Conservation (phyloP, 179 eudicot species). For the Gypsophila paniculata region DNA sequence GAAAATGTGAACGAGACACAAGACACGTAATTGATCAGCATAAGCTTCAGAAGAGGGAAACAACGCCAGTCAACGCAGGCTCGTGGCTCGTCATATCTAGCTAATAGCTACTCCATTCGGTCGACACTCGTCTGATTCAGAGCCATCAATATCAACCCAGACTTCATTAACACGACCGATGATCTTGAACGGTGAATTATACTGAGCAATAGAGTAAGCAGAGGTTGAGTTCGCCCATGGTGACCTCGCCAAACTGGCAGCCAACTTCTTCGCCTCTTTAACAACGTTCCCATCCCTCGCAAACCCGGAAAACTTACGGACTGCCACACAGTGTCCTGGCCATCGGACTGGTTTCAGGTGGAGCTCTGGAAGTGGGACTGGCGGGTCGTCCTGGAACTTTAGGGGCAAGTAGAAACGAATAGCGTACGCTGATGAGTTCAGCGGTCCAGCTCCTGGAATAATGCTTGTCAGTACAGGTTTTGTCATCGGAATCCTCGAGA, state of each 20-base stretch:
- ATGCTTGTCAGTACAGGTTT: slow-evolving; percentile 69
- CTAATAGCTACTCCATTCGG: slow-evolving; percentile 34
- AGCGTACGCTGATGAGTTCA: slow-evolving; percentile 62
- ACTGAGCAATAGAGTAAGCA: slow-evolving; percentile 77
- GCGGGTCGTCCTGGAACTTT: slow-evolving; percentile 59
- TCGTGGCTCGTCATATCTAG: slow-evolving; percentile 26
- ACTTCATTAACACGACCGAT: slow-evolving; percentile 70
- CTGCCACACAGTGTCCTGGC: slow-evolving; percentile 71
- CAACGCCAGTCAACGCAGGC: slow-evolving; percentile 6
- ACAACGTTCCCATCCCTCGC: slow-evolving; percentile 62
- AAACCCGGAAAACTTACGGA: slow-evolving; percentile 69
- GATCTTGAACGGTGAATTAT: slow-evolving; percentile 55
- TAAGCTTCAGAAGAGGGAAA: neutral
- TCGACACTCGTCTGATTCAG: slow-evolving; percentile 39
- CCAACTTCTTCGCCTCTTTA: slow-evolving; percentile 61
- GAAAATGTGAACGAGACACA: neutral
- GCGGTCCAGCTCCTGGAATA: slow-evolving; percentile 57
- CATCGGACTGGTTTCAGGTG: slow-evolving; percentile 43
- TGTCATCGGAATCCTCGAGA: slow-evolving; percentile 62
- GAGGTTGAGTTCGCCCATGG: slow-evolving; percentile 63
- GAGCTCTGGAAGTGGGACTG: slow-evolving; percentile 68
- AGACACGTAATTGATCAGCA: neutral
- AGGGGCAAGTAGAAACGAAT: slow-evolving; percentile 59
- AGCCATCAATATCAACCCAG: slow-evolving; percentile 60
- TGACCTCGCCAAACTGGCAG: slow-evolving; percentile 65